These are phyloP conservation scores for Prunella vulgaris DNA, from an alignment of 257 asterid species.

Conservation along the genomic window DNA sequence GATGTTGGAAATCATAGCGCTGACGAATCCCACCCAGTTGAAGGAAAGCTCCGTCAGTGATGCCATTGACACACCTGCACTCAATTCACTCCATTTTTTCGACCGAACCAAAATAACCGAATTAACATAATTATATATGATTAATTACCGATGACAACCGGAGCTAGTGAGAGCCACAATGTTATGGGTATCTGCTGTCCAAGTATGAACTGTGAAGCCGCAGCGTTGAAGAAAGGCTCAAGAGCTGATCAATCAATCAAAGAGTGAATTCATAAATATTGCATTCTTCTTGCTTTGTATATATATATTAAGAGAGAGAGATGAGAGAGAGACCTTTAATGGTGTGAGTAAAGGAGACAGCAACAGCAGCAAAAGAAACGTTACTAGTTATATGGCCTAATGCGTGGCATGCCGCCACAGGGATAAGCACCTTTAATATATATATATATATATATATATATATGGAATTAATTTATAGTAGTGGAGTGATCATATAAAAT, in stretches of 20 bases:
- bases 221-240: slow-evolving; percentile 99
- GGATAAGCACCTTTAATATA: slow-evolving; percentile 80
- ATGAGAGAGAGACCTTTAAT: slow-evolving; percentile 50
- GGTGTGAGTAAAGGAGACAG: slow-evolving; percentile 94
- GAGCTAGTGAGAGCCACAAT: slow-evolving; percentile 90
- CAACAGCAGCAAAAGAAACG: slow-evolving; percentile 87
- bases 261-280: too few species aligned
- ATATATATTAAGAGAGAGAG: too few species aligned
- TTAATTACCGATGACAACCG: slow-evolving; percentile 83
- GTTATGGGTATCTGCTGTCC: slow-evolving; percentile 84
- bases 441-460: too few species aligned
- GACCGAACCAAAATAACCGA: neutral
- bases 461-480: too few species aligned
- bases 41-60: slow-evolving; percentile 92
- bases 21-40: slow-evolving; percentile 89
- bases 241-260: slow-evolving; percentile 77
- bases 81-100: neutral
- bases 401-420: slow-evolving; percentile 82
- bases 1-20: slow-evolving; percentile 99
- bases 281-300: too few species aligned
- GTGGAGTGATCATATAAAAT: too few species aligned
- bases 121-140: too few species aligned
- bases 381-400: slow-evolving; percentile 72
- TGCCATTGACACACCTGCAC: slow-evolving; percentile 97
- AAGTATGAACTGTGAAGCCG: slow-evolving; percentile 94